phyloP scores from a whole-genome alignment of 345 rosid genomes.

The Zanthoxylum bungeanum region DNA sequence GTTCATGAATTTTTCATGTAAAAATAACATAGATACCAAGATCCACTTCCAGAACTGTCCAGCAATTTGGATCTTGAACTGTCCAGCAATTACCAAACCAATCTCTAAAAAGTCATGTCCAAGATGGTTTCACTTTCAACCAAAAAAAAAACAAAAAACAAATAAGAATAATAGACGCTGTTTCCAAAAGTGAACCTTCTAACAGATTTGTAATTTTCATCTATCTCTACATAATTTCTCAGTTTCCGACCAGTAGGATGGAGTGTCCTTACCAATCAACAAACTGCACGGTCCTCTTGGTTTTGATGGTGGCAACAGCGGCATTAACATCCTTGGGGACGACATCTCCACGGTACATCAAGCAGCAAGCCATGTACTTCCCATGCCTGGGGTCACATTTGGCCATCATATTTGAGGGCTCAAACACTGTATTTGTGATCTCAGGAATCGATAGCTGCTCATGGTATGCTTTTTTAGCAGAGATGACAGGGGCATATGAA shows the following conservation, averaged over 20 bases:
- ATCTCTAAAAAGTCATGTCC: neutral
- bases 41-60: no score
- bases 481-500: constrained; percentile 71
- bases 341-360: constrained; percentile 72
- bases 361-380: constrained; percentile 73
- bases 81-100: neutral
- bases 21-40: no score
- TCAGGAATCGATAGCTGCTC: constrained; percentile 66
- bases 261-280: constrained; percentile 52
- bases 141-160: no score
- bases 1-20: no score
- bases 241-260: no score
- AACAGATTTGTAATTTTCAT: no score
- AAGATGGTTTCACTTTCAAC: neutral
- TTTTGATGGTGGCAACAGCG: constrained; percentile 61
- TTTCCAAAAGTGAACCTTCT: no score
- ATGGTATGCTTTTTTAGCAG: constrained; percentile 65
- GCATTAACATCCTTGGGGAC: constrained; percentile 73
- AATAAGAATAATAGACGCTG: neutral
- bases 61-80: no score
- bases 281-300: constrained; percentile 57
- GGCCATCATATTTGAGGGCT: constrained; percentile 74
- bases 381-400: constrained; percentile 72
- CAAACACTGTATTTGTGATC: constrained; percentile 66
- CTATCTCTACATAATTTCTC: neutral